A percentile compares a stretch with the other conserved stretches of the same genome.
These are phyloP conservation scores for Dalbergia cochinchinensis DNA, from an alignment of 306 rosid genomes.

Conservation along the genomic window DNA sequence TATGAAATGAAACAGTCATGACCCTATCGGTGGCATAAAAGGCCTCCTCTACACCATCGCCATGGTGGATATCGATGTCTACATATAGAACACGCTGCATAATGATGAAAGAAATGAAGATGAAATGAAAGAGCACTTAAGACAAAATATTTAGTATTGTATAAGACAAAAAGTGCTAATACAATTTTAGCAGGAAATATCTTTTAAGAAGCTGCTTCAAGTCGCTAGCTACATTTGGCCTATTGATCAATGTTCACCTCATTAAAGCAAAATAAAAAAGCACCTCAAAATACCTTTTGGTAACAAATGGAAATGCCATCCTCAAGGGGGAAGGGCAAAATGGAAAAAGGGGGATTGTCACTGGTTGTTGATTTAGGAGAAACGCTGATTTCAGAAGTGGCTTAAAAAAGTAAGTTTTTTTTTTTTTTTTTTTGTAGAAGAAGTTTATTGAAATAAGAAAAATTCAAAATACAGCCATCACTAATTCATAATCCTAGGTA, in stretches of 20 bases:
- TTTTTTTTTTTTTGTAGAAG: too few relatives aligned
- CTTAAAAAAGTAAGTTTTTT: not conserved
- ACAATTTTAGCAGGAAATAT: conserved; percentile 22
- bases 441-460: conserved; percentile 25
- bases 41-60: conserved; percentile 53
- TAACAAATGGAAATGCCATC: not conserved
- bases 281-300: conserved; percentile 12
- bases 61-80: conserved; percentile 54
- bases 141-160: conserved; percentile 18
- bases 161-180: not conserved
- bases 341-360: not conserved
- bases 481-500: not conserved
- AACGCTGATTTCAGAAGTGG: conserved; percentile 7
- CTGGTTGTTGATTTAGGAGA: conserved; percentile 4
- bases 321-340: not conserved
- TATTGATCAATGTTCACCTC: conserved; percentile 16
- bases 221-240: conserved; percentile 6
- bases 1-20: conserved; percentile 65
- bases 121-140: conserved; percentile 33
- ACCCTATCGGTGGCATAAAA: conserved; percentile 62
- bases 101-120: conserved; percentile 30
- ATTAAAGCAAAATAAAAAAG: conserved; percentile 1
- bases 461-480: conserved; percentile 10
- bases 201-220: conserved; percentile 13
- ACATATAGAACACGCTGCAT: conserved; percentile 62